phyloP scores from a whole-genome alignment of 306 rosid species.

The Prunus kanzakura region DNA sequence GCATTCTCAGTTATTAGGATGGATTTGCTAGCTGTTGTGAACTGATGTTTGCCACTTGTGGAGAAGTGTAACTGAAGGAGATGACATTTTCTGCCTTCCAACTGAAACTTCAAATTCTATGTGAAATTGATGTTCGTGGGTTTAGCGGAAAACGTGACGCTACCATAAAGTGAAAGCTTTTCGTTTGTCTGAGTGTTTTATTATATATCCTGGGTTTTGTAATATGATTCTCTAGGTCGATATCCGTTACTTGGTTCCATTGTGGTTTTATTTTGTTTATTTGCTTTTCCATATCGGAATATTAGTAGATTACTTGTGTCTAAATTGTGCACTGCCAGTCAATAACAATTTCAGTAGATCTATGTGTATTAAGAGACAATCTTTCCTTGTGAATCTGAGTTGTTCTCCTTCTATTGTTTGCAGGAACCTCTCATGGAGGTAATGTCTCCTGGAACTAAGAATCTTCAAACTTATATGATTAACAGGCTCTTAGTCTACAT shows the following conservation, averaged over 20 bases:
- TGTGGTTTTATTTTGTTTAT: not conserved
- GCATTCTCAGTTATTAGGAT: no score
- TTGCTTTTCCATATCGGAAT: not conserved
- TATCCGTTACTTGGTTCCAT: not conserved
- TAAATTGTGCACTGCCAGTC: not conserved
- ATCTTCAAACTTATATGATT: conserved; percentile 84
- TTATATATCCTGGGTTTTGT: not conserved
- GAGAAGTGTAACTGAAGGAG: no score
- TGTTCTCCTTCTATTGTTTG: conserved; percentile 20
- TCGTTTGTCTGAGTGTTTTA: no score
- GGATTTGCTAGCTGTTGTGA: no score
- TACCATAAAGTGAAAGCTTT: no score
- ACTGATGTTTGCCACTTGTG: no score
- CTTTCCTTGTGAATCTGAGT: conserved; percentile 1
- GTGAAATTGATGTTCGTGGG: no score
- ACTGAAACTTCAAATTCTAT: no score
- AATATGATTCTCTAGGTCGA: not conserved
- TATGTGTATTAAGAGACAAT: not conserved
- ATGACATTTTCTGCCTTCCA: no score
- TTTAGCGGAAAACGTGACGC: no score
- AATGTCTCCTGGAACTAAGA: conserved; percentile 90
- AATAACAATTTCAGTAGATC: not conserved
- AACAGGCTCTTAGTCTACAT: conserved; percentile 77
- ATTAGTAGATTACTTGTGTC: not conserved
- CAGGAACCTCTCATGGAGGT: conserved; percentile 99